Conservation (phyloP, 768 basidiomycete genomes). For the Leccinum arenicola region DNA sequence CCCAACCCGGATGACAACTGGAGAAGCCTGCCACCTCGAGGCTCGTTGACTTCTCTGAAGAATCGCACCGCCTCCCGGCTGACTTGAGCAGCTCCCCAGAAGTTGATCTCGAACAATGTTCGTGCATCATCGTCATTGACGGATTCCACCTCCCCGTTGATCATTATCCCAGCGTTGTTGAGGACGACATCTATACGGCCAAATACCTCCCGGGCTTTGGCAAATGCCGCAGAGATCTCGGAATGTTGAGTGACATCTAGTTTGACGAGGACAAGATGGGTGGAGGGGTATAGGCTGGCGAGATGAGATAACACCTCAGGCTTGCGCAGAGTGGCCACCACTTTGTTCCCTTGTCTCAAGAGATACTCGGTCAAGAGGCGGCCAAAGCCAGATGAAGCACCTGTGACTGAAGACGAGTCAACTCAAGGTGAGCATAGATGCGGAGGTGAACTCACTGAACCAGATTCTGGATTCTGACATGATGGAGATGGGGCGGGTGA, state of each 20-base stretch:
- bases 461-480: conserved; percentile 17
- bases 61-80: conserved; percentile 31
- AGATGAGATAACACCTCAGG: conserved; percentile 34
- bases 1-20: conserved; percentile 33
- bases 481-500: neutral
- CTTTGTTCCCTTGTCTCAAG: conserved; percentile 35
- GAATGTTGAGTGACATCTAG: conserved; percentile 30
- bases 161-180: conserved; percentile 35
- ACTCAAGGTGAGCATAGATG: neutral
- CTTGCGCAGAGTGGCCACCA: conserved; percentile 43
- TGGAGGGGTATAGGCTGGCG: conserved; percentile 21
- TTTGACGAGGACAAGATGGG: conserved; percentile 23
- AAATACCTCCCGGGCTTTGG: conserved; percentile 28
- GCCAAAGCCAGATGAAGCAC: conserved; percentile 19
- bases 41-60: conserved; percentile 37
- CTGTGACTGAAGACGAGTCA: neutral
- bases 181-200: conserved; percentile 38
- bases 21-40: conserved; percentile 35
- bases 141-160: conserved; percentile 34
- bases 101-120: conserved; percentile 38
- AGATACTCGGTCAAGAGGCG: conserved; percentile 32
- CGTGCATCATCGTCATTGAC: conserved; percentile 31
- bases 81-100: conserved; percentile 32
- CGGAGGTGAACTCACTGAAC: conserved; percentile 1
- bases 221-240: conserved; percentile 30